Base-by-base conservation (phyloP, 257 asterid species). In the Fraxinus pennsylvanica region DNA sequence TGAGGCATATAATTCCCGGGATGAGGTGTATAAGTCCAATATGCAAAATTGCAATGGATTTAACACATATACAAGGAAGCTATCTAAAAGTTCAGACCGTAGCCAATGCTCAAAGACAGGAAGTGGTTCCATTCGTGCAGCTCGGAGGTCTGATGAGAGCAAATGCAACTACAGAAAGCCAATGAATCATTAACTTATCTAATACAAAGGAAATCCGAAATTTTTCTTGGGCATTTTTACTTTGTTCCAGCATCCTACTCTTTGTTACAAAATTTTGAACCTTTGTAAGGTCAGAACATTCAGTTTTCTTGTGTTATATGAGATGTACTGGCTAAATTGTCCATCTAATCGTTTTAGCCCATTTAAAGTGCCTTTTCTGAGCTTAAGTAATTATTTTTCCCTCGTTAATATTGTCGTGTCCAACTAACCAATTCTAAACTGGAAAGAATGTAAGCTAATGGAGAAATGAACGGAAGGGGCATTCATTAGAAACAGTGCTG, bases 31-130 rank as follows among this genome's bases (percentile, higher is more conserved):
- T 77, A 74, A 61, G 71, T 79, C 71, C 76, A 78, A 76, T 29
- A 29, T 66, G 45, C 78, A 82, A 74, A 77, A 65, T 65, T 78
- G 86, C 67, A 79, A 78, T 67, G 85, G 84, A 30, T 88, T 77
- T 33, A 77, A 73, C 52, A 74, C 91, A 19, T 82, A 85, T 73
- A 72, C 85, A 30, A 87, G 84, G 13, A 90, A 89, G 84, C 78
- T 85, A 77, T 89, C 94, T 9, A 91, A 79, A 80, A 94, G 94
- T 79, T 92, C 96, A 0, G 96, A 92, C 9, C 73, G 87, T 66
- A 66, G 89, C 82, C 90, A 86, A 52, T 79, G 91, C 69, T 85
- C 91, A 75, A 85, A 82, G 78, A 76, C 73, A 8, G 80, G 81
- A 30, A 85, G 68, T 77, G 81, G 75, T 35, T 71, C 83, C 17